Evolutionary conservation across 2,329 filamentous ascomycete species (phyloP), one percentile per base, ranked within the genome.

Genomic region (Trichoderma atrobrunneum): DNA sequence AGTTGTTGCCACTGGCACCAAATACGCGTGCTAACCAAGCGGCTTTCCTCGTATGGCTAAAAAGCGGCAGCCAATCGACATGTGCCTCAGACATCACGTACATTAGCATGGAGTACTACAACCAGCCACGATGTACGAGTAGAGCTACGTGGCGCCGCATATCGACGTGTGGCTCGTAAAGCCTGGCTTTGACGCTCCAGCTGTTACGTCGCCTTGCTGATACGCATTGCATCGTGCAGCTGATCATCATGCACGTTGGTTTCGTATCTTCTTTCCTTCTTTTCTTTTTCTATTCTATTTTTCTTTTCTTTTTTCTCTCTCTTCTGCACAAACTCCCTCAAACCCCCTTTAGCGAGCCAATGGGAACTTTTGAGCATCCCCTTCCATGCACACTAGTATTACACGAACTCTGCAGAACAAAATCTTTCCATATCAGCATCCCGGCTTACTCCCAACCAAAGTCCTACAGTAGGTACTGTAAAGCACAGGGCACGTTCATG

Each of bases 131-230:
- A 59, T 60, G 57, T n/a, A n/a, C n/a, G n/a, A n/a, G n/a, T 60
- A 60, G 30, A 34, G 66, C 66, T 69, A 69, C 66, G 66, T 69
- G 66, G 66, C 66, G 66, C 66, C 30, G 66, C 66, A 69, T 69
- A 51, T 60, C 36, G 21, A 51, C 26, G 66, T 60, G 66, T 69
- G 66, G 66, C 66, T 69, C 66, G 66, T 69, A 32, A 69, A 24
- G 14, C 21, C 64, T 18, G 7, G 16, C 32, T 10, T 24, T 18
- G 48, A 36, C 24, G 48, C 21, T 21, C 51, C 34, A 59, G 32
- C 34, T 30, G 32, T 34, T 26, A 51, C 64, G 43, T 67, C 64
- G 32, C 51, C 56, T n/a, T 36, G 34, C 32, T 34, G 63, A 48
- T 30, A 36, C 63, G 48, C 63, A 66, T 66, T 66, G 43, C 65